Conservation (phyloP, 2,329 filamentous ascomycete genomes). For the Hypoxylon sp. region DNA sequence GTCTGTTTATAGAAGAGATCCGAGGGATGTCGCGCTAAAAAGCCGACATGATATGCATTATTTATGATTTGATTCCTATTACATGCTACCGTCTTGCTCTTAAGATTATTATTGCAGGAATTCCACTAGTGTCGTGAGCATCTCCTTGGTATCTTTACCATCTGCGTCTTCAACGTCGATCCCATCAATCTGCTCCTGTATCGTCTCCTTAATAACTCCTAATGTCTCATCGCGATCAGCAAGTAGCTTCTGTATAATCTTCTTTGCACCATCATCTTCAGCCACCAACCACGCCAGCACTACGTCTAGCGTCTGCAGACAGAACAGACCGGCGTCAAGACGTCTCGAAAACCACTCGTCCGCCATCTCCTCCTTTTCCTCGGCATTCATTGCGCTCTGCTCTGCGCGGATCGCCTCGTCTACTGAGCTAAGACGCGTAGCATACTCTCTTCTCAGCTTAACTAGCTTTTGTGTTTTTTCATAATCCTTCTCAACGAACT, state of each 20-base stretch:
- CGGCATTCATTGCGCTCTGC: constrained; percentile 66
- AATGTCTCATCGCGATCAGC: constrained; percentile 78
- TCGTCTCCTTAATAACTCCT: constrained; percentile 72
- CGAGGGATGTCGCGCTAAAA: constrained; percentile 23
- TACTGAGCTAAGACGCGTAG: constrained; percentile 71
- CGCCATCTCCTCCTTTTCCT: constrained; percentile 73
- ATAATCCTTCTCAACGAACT: constrained; percentile 96
- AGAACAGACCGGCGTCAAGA: constrained; percentile 88
- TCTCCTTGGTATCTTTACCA: constrained; percentile 70
- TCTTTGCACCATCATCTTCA: constrained; percentile 83
- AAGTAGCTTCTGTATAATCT: constrained; percentile 74
- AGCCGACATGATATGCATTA: constrained; percentile 41
- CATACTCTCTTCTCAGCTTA: constrained; percentile 79
- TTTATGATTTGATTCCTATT: constrained; percentile 41
- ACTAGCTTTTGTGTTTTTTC: constrained; percentile 84
- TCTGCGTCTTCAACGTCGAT: constrained; percentile 68
- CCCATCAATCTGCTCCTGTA: constrained; percentile 72
- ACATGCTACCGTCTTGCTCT: constrained; percentile 2
- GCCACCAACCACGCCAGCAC: constrained; percentile 92
- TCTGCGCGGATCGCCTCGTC: constrained; percentile 74
- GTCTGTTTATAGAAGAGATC: constrained; percentile 39
- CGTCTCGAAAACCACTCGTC: constrained; percentile 81
- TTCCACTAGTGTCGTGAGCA: constrained; percentile 67
- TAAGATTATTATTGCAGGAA: constrained; percentile 59
- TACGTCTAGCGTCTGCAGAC: constrained; percentile 85